Conservation (phyloP, 441 rosid genomes). For the Metrosideros polymorpha region DNA sequence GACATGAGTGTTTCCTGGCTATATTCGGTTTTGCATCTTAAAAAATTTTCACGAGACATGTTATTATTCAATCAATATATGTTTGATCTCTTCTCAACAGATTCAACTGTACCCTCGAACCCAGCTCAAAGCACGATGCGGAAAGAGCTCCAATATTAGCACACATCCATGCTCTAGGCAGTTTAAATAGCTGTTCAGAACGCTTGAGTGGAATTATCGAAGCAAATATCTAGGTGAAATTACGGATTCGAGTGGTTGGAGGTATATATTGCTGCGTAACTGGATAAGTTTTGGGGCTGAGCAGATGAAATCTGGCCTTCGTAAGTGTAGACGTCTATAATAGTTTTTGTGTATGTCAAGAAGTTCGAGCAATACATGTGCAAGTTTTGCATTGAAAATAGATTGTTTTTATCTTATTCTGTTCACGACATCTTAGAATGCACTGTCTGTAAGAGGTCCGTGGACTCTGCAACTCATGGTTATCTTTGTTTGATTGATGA, state of each 20-base stretch:
- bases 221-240: not conserved
- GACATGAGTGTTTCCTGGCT: not conserved
- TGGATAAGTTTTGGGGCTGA: not conserved
- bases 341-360: not conserved
- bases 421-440: not conserved
- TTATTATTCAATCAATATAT: not conserved
- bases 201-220: not conserved
- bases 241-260: not conserved
- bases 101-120: not conserved
- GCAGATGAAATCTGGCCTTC: not conserved
- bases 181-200: not conserved
- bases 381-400: not conserved
- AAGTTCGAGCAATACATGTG: not conserved
- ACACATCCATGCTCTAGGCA: not conserved
- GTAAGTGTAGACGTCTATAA: not conserved
- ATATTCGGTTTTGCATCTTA: not conserved
- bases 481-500: not conserved
- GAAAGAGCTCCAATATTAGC: not conserved
- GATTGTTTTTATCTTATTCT: not conserved
- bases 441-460: not conserved
- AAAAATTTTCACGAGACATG: not conserved
- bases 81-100: not conserved
- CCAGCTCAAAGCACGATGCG: not conserved
- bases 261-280: not conserved
- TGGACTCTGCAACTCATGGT: not conserved